These are phyloP conservation scores for Chrysoporthe puriensis DNA, from an alignment of 2,329 filamentous ascomycete species.

Conservation along the genomic window DNA sequence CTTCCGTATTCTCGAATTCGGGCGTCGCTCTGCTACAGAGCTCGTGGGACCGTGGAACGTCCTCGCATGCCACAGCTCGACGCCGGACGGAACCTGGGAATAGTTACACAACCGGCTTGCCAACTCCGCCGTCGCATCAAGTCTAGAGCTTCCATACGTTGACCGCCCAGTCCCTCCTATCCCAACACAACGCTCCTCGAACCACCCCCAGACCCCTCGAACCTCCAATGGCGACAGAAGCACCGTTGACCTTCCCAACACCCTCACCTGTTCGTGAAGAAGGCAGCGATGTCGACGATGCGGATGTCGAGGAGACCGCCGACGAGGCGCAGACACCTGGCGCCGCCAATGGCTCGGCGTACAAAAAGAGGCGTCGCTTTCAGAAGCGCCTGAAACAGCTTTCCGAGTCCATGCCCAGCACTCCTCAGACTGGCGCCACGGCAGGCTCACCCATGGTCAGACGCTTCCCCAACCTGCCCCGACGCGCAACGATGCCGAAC, in stretches of 20 bases:
- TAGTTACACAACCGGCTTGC: not conserved
- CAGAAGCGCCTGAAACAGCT: conserved; percentile 58
- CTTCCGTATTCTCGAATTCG: not conserved
- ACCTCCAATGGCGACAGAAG: conserved; percentile 26
- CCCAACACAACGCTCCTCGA: conserved; percentile 49
- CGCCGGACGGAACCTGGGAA: not conserved
- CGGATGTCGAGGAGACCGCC: conserved; percentile 84
- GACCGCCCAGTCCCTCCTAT: not conserved
- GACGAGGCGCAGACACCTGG: conserved; percentile 65
- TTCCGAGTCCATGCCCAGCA: conserved; percentile 68
- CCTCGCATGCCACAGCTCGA: not conserved
- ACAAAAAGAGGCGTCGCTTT: conserved; percentile 66
- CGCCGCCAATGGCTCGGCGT: conserved; percentile 47
- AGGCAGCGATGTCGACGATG: conserved; percentile 69
- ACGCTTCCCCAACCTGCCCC: conserved; percentile 59
- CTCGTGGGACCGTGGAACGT: not conserved
- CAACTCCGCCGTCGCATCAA: not conserved
- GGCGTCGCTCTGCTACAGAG: not conserved
- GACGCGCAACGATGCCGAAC: conserved; percentile 70
- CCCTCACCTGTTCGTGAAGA: conserved; percentile 48
- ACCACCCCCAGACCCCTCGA: not conserved
- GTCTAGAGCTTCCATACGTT: not conserved
- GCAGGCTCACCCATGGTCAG: conserved; percentile 47
- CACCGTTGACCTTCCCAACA: conserved; percentile 32
- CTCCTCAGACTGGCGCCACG: conserved; percentile 54